Base-by-base conservation (phyloP, 805 yeast species). In the Lachancea meyersii region DNA sequence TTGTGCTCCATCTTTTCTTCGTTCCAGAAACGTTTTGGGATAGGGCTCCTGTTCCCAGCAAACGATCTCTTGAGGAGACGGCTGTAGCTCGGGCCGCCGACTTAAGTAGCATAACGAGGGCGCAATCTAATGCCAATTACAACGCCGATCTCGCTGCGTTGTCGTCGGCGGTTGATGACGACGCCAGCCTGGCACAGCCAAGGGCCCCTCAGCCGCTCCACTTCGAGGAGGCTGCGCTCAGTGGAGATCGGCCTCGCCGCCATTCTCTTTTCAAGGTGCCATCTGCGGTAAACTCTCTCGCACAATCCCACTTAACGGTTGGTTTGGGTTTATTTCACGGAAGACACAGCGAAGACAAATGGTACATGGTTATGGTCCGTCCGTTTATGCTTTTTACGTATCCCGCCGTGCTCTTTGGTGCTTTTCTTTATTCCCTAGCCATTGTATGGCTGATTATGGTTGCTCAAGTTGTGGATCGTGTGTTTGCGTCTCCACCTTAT, bases 1-100 rank as follows among this genome's bases (percentile, higher is more conserved):
- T 75, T 26, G 50, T 70, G 2, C 57, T 70, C 22, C 71, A 76
- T 11, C 71, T 69, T 43, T 52, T 78, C 10, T 77, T 77, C 54
- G 82, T 76, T 17, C 84, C 83, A 2, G 84, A 79, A 45, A 79
- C 84, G 1, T 78, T 75, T 59, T 78, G 80, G 80, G 76, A 73
- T 45, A 65, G 84, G 44, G 55, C 73, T 1, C 80, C 81, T 4
- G 64, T 67, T 1, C 75, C 73, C 14, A 65, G 64, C 48, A 71
- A 73, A 49, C 60, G 75, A 46, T 72, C 78, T 3, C 50, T 61
- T 17, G 58, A 61, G 41, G 83, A 37, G 19, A 41, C 33, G 9
- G 35, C 38, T 14, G 26, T 38, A 7, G 35, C 33, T 4, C 43
- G 44, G 20, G 40, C 32, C n/a, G 17, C 40, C 18, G 38, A 28